A percentile compares a stretch with the other conserved stretches of the same genome.
phyloP scores from a whole-genome alignment of 2,329 filamentous ascomycete genomes.

The Hypoxylon sp. region DNA sequence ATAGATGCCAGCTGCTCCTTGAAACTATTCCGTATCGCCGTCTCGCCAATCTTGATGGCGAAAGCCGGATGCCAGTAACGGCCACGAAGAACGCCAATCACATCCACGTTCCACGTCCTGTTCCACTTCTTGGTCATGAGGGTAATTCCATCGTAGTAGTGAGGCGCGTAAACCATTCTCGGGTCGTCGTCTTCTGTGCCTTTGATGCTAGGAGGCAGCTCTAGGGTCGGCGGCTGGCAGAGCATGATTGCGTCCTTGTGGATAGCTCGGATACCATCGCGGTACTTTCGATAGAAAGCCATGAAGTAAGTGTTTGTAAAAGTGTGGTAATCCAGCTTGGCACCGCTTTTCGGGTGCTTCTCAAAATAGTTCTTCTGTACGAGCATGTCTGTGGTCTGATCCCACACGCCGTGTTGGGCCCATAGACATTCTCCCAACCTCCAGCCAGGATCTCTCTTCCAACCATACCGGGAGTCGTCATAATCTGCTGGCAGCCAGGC shows the following conservation, averaged over 20 bases:
- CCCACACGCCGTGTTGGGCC: constrained; percentile 97
- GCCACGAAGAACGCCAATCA: constrained; percentile 88
- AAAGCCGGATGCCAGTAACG: constrained; percentile 89
- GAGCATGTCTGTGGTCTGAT: constrained; percentile 77
- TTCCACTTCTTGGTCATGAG: constrained; percentile 99
- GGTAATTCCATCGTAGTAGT: constrained; percentile 97
- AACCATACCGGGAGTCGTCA: constrained; percentile 88
- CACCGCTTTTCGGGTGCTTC: constrained; percentile 76
- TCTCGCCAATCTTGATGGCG: constrained; percentile 91
- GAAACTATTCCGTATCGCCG: constrained; percentile 92
- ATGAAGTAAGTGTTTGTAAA: constrained; percentile 95
- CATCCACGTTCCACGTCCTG: constrained; percentile 94
- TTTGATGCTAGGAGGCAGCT: constrained; percentile 88
- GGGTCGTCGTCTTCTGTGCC: constrained; percentile 88
- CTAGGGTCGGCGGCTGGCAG: constrained; percentile 89
- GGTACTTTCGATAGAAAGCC: constrained; percentile 80
- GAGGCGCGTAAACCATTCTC: constrained; percentile 89
- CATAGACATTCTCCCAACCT: constrained; percentile 93
- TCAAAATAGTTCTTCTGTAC: constrained; percentile 88
- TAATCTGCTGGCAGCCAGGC: constrained; percentile 87
- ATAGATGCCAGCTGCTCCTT: constrained; percentile 85
- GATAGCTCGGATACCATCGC: constrained; percentile 74
- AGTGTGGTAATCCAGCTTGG: constrained; percentile 77
- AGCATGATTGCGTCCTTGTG: constrained; percentile 87
- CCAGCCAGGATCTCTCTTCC: constrained; percentile 87